Percentiles rank a stretch among this genome's conserved stretches.
phyloP scores from a whole-genome alignment of 768 basidiomycete species.

The Leucosporidium yakuticum region DNA sequence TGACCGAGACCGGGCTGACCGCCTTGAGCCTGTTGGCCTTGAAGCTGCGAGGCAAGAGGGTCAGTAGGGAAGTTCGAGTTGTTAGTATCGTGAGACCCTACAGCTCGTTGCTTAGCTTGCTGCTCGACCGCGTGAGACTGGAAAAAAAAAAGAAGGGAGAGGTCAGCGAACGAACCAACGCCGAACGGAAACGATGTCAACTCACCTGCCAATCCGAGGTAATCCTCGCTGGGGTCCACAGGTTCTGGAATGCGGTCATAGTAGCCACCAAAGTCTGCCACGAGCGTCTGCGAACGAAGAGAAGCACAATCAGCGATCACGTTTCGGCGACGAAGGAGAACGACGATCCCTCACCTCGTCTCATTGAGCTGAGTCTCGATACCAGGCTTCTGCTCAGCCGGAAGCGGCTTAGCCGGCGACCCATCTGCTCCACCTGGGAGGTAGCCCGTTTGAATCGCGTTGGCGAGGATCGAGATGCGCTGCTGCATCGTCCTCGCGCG shows the following conservation, averaged over 20 bases:
- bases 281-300: not conserved
- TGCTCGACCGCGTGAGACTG: not conserved
- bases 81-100: not conserved
- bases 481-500: conserved; percentile 2
- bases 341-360: not conserved
- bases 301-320: not conserved
- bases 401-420: conserved; percentile 1
- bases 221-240: conserved; percentile 1
- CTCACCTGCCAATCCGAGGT: conserved; percentile 12
- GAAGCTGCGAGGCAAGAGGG: conserved; percentile 5
- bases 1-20: not conserved
- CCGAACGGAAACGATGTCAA: not conserved
- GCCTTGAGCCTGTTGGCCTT: conserved; percentile 9
- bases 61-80: not conserved
- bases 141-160: too few relatives aligned
- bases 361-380: conserved; percentile 24
- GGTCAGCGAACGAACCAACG: not conserved
- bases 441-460: conserved; percentile 17
- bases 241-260: conserved; percentile 11
- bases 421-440: conserved; percentile 2
- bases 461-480: conserved; percentile 1
- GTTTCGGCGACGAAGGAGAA: not conserved
- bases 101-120: not conserved
- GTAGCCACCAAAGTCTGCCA: not conserved
- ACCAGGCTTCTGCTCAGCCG: conserved; percentile 5